Percentiles rank a stretch among this genome's conserved stretches.
Evolutionary conservation across 768 basidiomycete species (phyloP).

Genomic region (Mycena vitilis): DNA sequence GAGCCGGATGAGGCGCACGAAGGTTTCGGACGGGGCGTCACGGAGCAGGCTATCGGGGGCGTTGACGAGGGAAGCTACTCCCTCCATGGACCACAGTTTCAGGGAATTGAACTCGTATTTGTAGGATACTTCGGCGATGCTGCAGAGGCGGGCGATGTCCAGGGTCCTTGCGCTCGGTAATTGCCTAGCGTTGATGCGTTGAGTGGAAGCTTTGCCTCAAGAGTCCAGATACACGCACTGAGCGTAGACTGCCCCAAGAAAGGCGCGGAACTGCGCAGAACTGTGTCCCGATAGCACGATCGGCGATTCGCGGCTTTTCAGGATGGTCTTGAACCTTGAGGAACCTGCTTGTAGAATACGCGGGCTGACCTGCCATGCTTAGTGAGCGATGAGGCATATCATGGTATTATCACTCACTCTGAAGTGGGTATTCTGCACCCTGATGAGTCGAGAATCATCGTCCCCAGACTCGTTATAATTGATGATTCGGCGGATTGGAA

Average conservation of each 20-base stretch:
- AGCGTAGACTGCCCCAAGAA: conserved; percentile 53
- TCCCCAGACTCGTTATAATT: conserved; percentile 19
- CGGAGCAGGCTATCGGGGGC: conserved; percentile 42
- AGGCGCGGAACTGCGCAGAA: conserved; percentile 49
- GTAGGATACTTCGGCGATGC: conserved; percentile 54
- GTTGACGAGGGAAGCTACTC: conserved; percentile 45
- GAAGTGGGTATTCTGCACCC: conserved; percentile 39
- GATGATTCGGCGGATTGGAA: conserved; percentile 22
- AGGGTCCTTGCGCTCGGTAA: conserved; percentile 41
- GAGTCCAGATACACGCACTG: conserved; percentile 45
- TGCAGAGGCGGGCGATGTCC: conserved; percentile 49
- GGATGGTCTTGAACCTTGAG: conserved; percentile 11
- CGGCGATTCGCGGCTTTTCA: conserved; percentile 43
- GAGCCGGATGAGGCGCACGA: conserved; percentile 49
- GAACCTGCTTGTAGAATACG: conserved; percentile 18
- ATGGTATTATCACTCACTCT: conserved; percentile 36
- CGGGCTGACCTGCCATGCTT: conserved; percentile 29
- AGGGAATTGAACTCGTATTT: conserved; percentile 52
- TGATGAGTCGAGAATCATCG: conserved; percentile 23
- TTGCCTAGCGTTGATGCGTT: conserved; percentile 39
- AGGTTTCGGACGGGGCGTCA: conserved; percentile 42
- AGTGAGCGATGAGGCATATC: conserved; percentile 34
- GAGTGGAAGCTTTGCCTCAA: conserved; percentile 20
- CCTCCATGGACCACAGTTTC: conserved; percentile 50
- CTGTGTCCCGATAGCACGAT: conserved; percentile 53